Percentiles rank a stretch among this genome's conserved stretches.
Evolutionary conservation across 2,329 filamentous ascomycete species (phyloP).

Genomic region (Fusarium bactridioides): DNA sequence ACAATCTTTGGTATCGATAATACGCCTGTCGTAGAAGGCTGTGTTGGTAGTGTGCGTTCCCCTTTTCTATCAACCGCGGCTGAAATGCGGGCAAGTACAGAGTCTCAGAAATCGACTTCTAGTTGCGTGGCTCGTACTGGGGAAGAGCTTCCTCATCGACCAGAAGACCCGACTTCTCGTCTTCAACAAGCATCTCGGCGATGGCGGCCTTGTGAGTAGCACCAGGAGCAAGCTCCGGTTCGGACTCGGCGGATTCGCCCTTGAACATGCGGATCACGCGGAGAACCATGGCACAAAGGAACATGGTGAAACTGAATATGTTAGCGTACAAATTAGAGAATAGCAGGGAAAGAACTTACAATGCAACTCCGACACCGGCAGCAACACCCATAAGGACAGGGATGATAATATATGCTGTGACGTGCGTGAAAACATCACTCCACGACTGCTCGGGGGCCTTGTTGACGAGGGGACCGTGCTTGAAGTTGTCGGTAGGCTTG

Average conservation of each 20-base stretch:
- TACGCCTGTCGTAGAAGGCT: conserved; percentile 3
- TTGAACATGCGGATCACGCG: conserved; percentile 63
- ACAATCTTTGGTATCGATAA: conserved; percentile 34
- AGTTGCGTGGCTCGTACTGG: conserved; percentile 41
- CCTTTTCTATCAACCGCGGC: not conserved
- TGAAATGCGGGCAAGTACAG: not conserved
- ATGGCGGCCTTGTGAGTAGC: conserved; percentile 45
- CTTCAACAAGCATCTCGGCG: conserved; percentile 48
- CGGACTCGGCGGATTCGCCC: conserved; percentile 20
- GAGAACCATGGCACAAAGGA: conserved; percentile 68
- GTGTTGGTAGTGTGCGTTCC: not conserved
- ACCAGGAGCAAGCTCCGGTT: conserved; percentile 14
- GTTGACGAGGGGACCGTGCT: conserved; percentile 13
- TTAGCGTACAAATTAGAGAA: conserved; percentile 38
- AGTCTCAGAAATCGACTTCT: not conserved
- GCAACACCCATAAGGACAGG: conserved; percentile 74
- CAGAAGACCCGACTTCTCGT: conserved; percentile 63
- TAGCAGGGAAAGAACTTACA: conserved; percentile 54
- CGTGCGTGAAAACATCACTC: conserved; percentile 60
- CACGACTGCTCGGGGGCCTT: conserved; percentile 47
- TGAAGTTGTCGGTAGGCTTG: conserved; percentile 34
- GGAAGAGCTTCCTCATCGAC: conserved; percentile 45
- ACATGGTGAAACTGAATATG: conserved; percentile 65
- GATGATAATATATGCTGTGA: conserved; percentile 69
- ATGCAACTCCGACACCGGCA: conserved; percentile 71